Evolutionary conservation across 306 rosid species (phyloP), one percentile per base, ranked within the genome.

Genomic region (Quercus agrifolia): DNA sequence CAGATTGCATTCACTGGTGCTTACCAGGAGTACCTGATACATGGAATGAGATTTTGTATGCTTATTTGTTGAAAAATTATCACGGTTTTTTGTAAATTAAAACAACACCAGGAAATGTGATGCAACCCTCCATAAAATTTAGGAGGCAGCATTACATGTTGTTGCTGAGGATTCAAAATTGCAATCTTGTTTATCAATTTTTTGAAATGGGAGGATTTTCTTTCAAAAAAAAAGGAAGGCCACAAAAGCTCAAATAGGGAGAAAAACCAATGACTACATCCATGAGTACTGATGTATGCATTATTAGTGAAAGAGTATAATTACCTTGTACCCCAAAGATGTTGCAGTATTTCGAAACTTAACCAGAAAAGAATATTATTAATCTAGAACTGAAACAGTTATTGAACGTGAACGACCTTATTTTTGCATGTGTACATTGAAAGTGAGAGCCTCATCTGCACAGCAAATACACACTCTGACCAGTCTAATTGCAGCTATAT

Each of bases 1-100:
- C 97, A 2, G 93, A 94, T 75, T 92, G 98, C 87, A 91, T 92
- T 52, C 98, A 94, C 56, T 92, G 97, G 98, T 94, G 98, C 82
- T 83, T 94, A 15, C 98, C 98, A 12, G 98, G 98, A 64, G 94
- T 94, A 77, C 98, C 98, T 17, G 98, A 94, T 74, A 86, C 90
- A 18, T 94, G 98, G 98, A 94, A 92, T 59, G 90, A 88, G 78
- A 92, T 91, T 78, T 82, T 94, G 71, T 90, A 88, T 19, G 88
- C 99, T 5, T 85, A 95, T 86, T 81, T 95, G 81, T 79, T 92
- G 38, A 95, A 85, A 83, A 75, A 30, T 33, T 85, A 90, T 66
- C 89, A 86, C 56, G 92, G 86, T 66, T 46, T 86, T 77, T 77
- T 74, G 30, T 81, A 84, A 83, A 19, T 38, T 70, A 5, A 59